These are phyloP conservation scores for Cryptococcus sp. DNA, from an alignment of 1,284 basidiomycete genomes.

Conservation along the genomic window DNA sequence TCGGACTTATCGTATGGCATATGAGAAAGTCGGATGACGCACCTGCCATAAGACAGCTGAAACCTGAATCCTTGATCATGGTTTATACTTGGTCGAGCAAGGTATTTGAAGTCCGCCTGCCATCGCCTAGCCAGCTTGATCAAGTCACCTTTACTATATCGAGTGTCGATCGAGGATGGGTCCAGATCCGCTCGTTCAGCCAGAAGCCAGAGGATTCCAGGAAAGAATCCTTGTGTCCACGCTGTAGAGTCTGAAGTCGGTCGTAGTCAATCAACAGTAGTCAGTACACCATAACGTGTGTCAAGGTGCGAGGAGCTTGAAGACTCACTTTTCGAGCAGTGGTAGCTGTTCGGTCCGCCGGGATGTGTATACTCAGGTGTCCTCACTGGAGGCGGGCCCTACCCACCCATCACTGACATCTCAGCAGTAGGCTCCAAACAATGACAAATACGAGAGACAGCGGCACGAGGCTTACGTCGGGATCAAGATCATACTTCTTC, in stretches of 20 bases:
- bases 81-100: constrained; percentile 31
- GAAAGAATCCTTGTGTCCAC: constrained; percentile 48
- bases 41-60: constrained; percentile 42
- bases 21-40: constrained; percentile 3
- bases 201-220: constrained; percentile 41
- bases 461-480: constrained; percentile 22
- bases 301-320: neutral
- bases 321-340: constrained; percentile 29
- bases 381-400: constrained; percentile 20
- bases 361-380: constrained; percentile 36
- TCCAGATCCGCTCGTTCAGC: constrained; percentile 33
- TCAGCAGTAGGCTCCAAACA: neutral
- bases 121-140: constrained; percentile 32
- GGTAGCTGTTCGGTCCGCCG: constrained; percentile 32
- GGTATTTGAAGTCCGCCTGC: constrained; percentile 32
- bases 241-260: constrained; percentile 23
- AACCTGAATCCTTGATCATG: constrained; percentile 49
- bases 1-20: neutral
- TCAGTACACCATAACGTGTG: neutral
- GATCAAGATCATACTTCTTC: constrained; percentile 20
- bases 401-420: constrained; percentile 7
- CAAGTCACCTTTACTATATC: constrained; percentile 31
- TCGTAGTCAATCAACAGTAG: neutral
- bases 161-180: constrained; percentile 18
- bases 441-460: neutral